Conservation (phyloP, 1,284 basidiomycete species). For the Cryptococcus floricola region DNA sequence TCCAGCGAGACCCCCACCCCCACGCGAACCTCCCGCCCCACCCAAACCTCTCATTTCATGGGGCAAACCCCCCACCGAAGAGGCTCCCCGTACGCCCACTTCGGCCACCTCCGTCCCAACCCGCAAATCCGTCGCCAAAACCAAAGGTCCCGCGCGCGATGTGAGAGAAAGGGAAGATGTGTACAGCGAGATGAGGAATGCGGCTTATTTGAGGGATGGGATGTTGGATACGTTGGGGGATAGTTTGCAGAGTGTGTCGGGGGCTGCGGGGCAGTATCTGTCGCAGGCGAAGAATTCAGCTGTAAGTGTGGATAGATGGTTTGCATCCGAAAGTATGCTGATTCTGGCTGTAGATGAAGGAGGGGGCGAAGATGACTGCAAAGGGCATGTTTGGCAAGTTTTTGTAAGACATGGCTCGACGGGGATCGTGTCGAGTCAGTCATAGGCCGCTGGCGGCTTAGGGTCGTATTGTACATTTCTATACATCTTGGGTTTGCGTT, state of each 20-base stretch:
- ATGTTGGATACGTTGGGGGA: conserved; percentile 37
- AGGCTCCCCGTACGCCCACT: conserved; percentile 15
- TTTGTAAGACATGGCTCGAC: conserved; percentile 10
- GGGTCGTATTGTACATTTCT: too few relatives aligned
- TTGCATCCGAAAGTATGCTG: background rate
- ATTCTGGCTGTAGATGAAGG: conserved; percentile 31
- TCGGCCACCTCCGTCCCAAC: conserved; percentile 20
- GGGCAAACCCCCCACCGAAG: conserved; percentile 37
- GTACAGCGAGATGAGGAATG: conserved; percentile 39
- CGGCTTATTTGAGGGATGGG: conserved; percentile 32
- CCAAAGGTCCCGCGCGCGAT: conserved; percentile 22
- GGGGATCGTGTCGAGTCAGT: background rate
- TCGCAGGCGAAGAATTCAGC: conserved; percentile 41
- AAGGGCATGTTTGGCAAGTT: conserved; percentile 40
- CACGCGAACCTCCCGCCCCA: conserved; percentile 29
- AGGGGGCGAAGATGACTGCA: conserved; percentile 42
- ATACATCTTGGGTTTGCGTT: too few relatives aligned
- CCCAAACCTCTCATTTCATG: conserved; percentile 43
- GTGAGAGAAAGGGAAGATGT: conserved; percentile 40
- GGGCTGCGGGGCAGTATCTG: conserved; percentile 35
- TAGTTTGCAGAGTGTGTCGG: conserved; percentile 34
- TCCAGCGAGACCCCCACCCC: conserved; percentile 37
- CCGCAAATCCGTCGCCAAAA: conserved; percentile 27
- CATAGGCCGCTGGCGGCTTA: too few relatives aligned
- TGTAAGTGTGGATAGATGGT: conserved; percentile 17